Base-by-base conservation (phyloP, 805 yeast species). In the Candida nonsorbophila region DNA sequence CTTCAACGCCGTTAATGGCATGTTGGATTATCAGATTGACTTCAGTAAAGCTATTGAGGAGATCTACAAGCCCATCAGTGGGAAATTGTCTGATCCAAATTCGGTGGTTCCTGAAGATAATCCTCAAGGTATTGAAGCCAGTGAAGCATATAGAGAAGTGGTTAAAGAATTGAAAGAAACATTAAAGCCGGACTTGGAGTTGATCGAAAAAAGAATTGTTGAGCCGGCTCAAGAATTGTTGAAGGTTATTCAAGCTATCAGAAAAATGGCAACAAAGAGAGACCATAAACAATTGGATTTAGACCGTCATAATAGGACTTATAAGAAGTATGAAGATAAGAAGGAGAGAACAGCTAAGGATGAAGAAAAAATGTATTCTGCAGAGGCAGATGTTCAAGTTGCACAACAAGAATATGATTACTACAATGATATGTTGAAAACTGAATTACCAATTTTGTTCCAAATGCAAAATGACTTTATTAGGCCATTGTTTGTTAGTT, bases 351-450 rank as follows among this genome's bases (percentile, higher is more conserved):
- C 82, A 3, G 72, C 82, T 22, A 92, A 88, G 61, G 96, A 86
- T 49, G 98, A 92, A 58, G 95, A 92, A 62, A 81, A 67, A 51
- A 61, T 85, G 69, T 92, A 85, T 69, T 75, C 74, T 48, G 87
- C 88, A 6, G 95, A 92, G 58, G 90, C 88, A 16, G 94, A 85
- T 33, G 76, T 85, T 38, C 85, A 80, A 44, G 73, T 85, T 44
- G 97, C 98, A 4, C 88, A 83, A 51, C 95, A 92, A 58, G 98
- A 92, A 58, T 92, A 76, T 58, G 94, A 90, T 54, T 92, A 90
- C 64, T 92, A 84, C 66, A 94, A 92, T 59, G 94, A 92, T 40
- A 77, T 92, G 85, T 69, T 94, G 58, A 90, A 88, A 62, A 75
- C 70, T 21, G 97, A 92, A 57, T 67, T 92, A 37, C 98, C 98